Conservation (phyloP, 2,329 filamentous ascomycete genomes). For the Fusarium sp. region DNA sequence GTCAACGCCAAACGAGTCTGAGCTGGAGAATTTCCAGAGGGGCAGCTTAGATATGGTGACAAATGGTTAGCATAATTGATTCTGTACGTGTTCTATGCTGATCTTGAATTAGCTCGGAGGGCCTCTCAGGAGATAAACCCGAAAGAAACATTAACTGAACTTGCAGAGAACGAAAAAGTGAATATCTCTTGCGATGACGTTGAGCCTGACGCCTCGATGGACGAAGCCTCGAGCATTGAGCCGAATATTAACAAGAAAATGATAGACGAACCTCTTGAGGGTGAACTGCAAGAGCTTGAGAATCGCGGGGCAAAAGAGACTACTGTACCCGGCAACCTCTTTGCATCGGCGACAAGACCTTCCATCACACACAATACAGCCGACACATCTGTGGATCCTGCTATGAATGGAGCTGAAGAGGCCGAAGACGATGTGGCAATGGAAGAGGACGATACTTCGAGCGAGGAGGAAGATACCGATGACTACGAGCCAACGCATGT, state of each 20-base stretch:
- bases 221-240: not conserved
- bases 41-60: constrained; percentile 5
- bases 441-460: constrained; percentile 35
- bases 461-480: constrained; percentile 52
- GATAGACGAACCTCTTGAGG: not conserved
- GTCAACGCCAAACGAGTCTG: constrained; percentile 17
- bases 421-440: constrained; percentile 36
- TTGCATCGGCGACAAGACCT: not conserved
- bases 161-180: not conserved
- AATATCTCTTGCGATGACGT: not conserved
- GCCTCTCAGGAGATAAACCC: not conserved
- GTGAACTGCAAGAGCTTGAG: not conserved
- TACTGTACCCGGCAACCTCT: not conserved
- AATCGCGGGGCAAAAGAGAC: not conserved
- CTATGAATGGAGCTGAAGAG: constrained; percentile 1
- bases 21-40: constrained; percentile 26
- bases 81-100: constrained; percentile 10
- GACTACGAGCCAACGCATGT: constrained; percentile 65
- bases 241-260: not conserved
- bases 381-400: not conserved
- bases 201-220: constrained; percentile 14
- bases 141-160: not conserved
- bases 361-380: not conserved
- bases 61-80: not conserved
- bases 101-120: constrained; percentile 22